Evolutionary conservation across 176 grass and related monocot genomes (phyloP).

Genomic region (Carex cristatella): DNA sequence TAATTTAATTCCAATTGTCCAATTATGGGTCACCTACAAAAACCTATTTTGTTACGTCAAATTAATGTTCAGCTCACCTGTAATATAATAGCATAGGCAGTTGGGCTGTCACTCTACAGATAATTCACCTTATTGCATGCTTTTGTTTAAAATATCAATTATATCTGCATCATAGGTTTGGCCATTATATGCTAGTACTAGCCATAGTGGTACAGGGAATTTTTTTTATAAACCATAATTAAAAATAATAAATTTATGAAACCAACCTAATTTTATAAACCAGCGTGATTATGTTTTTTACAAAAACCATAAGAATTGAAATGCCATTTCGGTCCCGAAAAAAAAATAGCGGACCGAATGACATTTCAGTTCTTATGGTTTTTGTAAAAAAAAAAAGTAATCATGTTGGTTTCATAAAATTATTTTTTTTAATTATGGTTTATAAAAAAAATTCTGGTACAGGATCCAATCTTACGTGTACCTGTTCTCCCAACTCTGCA

Average conservation of each 20-base stretch:
- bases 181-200: not conserved
- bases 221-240: too few relatives aligned
- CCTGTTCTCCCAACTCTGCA: not conserved
- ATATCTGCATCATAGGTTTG: not conserved
- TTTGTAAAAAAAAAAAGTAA: too few relatives aligned
- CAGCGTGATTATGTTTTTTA: too few relatives aligned
- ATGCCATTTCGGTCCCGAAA: too few relatives aligned
- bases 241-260: too few relatives aligned
- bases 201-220: not conserved
- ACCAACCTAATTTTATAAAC: too few relatives aligned
- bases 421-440: too few relatives aligned
- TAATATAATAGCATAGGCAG: not conserved
- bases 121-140: not conserved
- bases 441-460: too few relatives aligned
- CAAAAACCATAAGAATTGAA: too few relatives aligned
- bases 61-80: conserved; percentile 10
- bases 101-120: not conserved
- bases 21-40: conserved; percentile 5
- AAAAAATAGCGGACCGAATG: too few relatives aligned
- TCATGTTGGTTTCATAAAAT: too few relatives aligned
- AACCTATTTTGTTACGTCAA: not conserved
- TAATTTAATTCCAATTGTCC: not conserved
- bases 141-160: not conserved
- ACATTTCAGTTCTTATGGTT: too few relatives aligned
- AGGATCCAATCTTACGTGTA: not conserved